Conservation (phyloP, 176 grass and related monocot genomes). For the Ensete glaucum region DNA sequence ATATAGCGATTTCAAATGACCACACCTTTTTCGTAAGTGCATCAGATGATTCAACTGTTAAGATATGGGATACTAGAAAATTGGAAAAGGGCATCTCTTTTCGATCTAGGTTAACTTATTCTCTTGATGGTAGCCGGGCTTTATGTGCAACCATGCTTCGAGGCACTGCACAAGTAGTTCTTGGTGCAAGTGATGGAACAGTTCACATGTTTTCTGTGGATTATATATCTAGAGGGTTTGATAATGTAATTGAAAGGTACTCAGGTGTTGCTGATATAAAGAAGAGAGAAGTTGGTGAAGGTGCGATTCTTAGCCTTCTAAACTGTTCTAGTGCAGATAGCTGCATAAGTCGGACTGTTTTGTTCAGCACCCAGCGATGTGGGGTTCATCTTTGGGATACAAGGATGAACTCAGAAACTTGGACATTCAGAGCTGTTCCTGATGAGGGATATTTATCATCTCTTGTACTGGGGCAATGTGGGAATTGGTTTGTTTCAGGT, state of each 20-base stretch:
- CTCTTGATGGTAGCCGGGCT: slow-evolving; percentile 54
- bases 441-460: slow-evolving; percentile 74
- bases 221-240: slow-evolving; percentile 57
- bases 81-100: slow-evolving; percentile 97
- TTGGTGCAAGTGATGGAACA: slow-evolving; percentile 70
- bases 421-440: slow-evolving; percentile 63
- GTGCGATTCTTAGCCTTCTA: slow-evolving; percentile 62
- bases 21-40: slow-evolving; percentile 74
- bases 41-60: slow-evolving; percentile 86
- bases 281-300: slow-evolving; percentile 75
- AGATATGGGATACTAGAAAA: slow-evolving; percentile 96
- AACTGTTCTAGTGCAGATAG: slow-evolving; percentile 60
- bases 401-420: slow-evolving; percentile 62
- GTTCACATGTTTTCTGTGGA: slow-evolving; percentile 90
- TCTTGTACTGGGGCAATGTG: slow-evolving; percentile 78
- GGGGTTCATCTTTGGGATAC: slow-evolving; percentile 85
- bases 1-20: slow-evolving; percentile 72
- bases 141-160: slow-evolving; percentile 75
- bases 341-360: slow-evolving; percentile 53
- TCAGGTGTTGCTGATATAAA: slow-evolving; percentile 72
- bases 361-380: slow-evolving; percentile 80
- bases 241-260: slow-evolving; percentile 70
- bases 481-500: slow-evolving; percentile 95
- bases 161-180: slow-evolving; percentile 62
- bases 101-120: slow-evolving; percentile 88